Base-by-base conservation (phyloP, 371 early-diverging fungal genomes). In the Mortierella polycephala region DNA sequence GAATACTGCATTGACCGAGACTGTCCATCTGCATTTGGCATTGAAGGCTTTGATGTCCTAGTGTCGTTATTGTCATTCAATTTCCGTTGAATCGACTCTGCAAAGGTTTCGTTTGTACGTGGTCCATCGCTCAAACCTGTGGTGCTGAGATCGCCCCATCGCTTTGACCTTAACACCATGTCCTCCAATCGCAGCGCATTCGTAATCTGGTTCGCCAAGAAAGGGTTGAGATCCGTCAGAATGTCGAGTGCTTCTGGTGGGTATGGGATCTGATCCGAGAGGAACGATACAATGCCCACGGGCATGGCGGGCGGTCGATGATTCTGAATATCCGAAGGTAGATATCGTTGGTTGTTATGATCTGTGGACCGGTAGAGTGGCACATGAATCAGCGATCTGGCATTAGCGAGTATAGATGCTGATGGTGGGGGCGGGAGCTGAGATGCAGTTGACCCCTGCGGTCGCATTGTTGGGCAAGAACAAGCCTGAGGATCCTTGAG, bases 261-360 rank as follows among this genome's bases (percentile, higher is more conserved):
- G 62, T 87, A 90, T 20, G 90, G 90, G 23, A 88, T 85, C 44
- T 87, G 83, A 12, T 85, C 85, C 1, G 90, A 85, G 7, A 90
- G 75, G 41, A 90, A 85, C 0, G 90, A 90, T 5, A 90, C 60
- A 45, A 90, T 88, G 8, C 87, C 90, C 16, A 89, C 82, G 1
- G 90, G 89, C 54, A 86, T 77, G 16, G 85, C 85, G 10, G 81
- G 68, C 21, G 57, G 79, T 18, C 69, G 68, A 20, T 68, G 54
- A 16, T 52, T 66, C 41, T 62, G 61, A 41, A 74, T 62, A 40
- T 76, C 67, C 30, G 69, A 75, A 12, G 72, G 74, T 11, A 59
- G 14, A 46, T 72, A 63, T 49, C 74, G 71, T n/a, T 77, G 68
- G 54, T 58, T 69, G 62, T 79, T 66, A 50, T 71, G 69, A 49